These are phyloP conservation scores for Trametopsis cervina DNA, from an alignment of 768 basidiomycete genomes.

Conservation along the genomic window DNA sequence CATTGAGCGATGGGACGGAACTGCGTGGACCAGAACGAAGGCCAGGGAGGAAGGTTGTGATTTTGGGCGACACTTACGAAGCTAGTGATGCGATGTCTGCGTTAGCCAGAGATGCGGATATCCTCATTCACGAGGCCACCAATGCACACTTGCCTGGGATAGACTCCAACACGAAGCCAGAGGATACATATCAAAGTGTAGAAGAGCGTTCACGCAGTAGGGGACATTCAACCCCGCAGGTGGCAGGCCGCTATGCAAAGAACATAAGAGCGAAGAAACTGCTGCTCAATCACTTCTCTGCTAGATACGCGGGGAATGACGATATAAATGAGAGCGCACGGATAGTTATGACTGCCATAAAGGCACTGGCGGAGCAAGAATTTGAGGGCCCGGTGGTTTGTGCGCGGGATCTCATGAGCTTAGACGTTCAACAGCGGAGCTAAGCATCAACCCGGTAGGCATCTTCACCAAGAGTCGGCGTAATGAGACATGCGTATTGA, in stretches of 20 bases:
- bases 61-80: conserved; percentile 84
- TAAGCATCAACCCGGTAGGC: too few species aligned
- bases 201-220: conserved; percentile 60
- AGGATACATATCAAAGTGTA: conserved; percentile 56
- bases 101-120: conserved; percentile 57
- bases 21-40: conserved; percentile 60
- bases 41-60: conserved; percentile 67
- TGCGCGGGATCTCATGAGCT: conserved; percentile 68
- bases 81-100: conserved; percentile 51
- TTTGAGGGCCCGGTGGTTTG: conserved; percentile 49
- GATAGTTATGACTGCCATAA: conserved; percentile 58
- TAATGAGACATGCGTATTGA: too few species aligned
- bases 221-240: conserved; percentile 89
- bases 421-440: conserved; percentile 42
- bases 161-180: conserved; percentile 47
- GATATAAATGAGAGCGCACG: conserved; percentile 41
- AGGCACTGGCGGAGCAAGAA: conserved; percentile 42
- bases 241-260: conserved; percentile 79
- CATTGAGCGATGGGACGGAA: conserved; percentile 64
- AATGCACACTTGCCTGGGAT: conserved; percentile 74
- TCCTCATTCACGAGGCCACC: conserved; percentile 86
- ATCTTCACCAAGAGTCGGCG: too few species aligned
- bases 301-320: conserved; percentile 68
- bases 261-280: conserved; percentile 53
- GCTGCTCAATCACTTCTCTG: conserved; percentile 80